Conservation (phyloP, 345 rosid genomes). For the Isatis tinctoria region DNA sequence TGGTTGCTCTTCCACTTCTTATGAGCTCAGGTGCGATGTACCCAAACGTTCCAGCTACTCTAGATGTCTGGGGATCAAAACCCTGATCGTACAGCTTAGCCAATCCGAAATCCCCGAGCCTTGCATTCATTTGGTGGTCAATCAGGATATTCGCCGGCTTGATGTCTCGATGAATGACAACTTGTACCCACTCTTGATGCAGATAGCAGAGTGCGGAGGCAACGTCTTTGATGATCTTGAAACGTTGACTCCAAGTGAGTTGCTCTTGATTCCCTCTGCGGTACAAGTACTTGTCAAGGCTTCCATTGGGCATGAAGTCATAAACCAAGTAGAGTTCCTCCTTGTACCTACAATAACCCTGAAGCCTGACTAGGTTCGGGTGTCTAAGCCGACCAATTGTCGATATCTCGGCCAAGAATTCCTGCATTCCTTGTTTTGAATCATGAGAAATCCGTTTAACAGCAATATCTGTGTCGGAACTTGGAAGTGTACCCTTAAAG, state of each 20-base stretch:
- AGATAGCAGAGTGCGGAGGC: slow-evolving; percentile 44
- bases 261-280: slow-evolving; percentile 28
- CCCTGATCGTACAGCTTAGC: slow-evolving; percentile 48
- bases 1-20: slow-evolving; percentile 46
- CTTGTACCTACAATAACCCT: slow-evolving; percentile 46
- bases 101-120: slow-evolving; percentile 50
- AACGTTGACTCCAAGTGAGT: slow-evolving; percentile 46
- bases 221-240: slow-evolving; percentile 44
- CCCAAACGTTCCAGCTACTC: slow-evolving; percentile 46
- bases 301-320: slow-evolving; percentile 52
- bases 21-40: slow-evolving; percentile 56
- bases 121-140: slow-evolving; percentile 35
- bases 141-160: slow-evolving; percentile 50
- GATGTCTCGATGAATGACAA: slow-evolving; percentile 51
- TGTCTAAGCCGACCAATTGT: slow-evolving; percentile 38
- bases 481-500: slow-evolving; percentile 23
- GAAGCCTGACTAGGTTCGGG: slow-evolving; percentile 42
- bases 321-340: slow-evolving; percentile 45
- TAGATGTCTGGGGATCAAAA: slow-evolving; percentile 36
- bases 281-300: slow-evolving; percentile 42
- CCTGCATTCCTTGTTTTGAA: slow-evolving; percentile 35
- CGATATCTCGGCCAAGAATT: slow-evolving; percentile 36
- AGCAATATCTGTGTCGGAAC: slow-evolving; percentile 25
- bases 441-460: slow-evolving; percentile 28
- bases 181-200: slow-evolving; percentile 52